Evolutionary conservation across 768 basidiomycete species (phyloP), one percentile per base, ranked within the genome.

Genomic region (Lactifluus volemus): DNA sequence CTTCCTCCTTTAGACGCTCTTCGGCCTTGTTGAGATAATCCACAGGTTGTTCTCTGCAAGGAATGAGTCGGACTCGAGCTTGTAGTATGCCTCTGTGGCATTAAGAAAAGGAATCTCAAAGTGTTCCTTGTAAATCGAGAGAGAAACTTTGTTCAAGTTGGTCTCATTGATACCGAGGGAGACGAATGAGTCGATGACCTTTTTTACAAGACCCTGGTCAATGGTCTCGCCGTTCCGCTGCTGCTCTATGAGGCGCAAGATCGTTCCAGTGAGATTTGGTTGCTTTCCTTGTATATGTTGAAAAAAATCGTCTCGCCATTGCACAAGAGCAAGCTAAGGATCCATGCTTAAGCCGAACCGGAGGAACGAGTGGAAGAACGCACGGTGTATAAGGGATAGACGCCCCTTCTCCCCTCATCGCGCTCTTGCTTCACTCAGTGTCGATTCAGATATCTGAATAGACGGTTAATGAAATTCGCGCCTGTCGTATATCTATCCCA

Each of bases 381-480:
- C 66, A 96, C 95, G 30, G 96, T 99, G 71, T 98, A 98, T 19
- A 98, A 91, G 1, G 85, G 86, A 75, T 97, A 98, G 21, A 98
- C 89, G 48, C 86, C 88, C 74, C 91, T 95, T 68, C 95, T 80
- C 15, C 97, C 97, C 73, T 98, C 96, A 68, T 98, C 95, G 69
- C 94, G 84, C 72, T 99, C 96, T 55, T 95, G 82, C 76, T 95
- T 96, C 48, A 99, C 96, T 96, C 97, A 99, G 74, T 98, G 94
- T 53, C 96, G 91, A 74, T 99, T 98, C 59, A 99, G 81, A 76
- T 98, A 98, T 2, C 92, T 94, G 78, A 98, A 98, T 39, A 99
- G 76, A 58, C 96, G 88, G 72, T 98, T 96, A 74, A 98, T 92
- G 71, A 97, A 98, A 70, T 91, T 93, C 1, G 96, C 95, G 50